Percentiles rank a stretch among this genome's conserved stretches.
Evolutionary conservation across 1,139 yeast genomes (phyloP).

Genomic region (Saccharomyces hybrid): DNA sequence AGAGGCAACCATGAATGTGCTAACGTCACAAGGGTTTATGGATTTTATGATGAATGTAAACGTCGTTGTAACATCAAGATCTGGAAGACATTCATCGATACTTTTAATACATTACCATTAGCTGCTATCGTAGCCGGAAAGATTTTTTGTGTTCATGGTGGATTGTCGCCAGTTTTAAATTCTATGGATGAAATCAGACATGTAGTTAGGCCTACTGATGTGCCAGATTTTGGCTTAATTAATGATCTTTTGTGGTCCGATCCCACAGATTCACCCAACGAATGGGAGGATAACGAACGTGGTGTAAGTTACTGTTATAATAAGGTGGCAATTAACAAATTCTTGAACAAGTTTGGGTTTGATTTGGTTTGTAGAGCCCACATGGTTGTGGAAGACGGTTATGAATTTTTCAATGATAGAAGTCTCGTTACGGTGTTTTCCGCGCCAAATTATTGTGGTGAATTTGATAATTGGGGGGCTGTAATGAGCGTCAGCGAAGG

Average conservation of each 20-base stretch:
- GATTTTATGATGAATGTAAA: conserved; percentile 95
- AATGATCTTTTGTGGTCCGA: conserved; percentile 95
- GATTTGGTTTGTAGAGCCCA: conserved; percentile 96
- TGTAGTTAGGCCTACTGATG: conserved; percentile 93
- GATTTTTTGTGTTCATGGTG: conserved; percentile 97
- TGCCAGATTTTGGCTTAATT: conserved; percentile 89
- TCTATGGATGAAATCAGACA: conserved; percentile 87
- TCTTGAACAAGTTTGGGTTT: conserved; percentile 78
- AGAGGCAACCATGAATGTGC: conserved; percentile 98
- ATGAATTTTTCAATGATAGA: conserved; percentile 91
- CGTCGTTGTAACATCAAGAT: conserved; percentile 86
- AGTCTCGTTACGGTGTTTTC: conserved; percentile 90
- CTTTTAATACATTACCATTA: conserved; percentile 88
- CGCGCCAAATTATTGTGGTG: conserved; percentile 98
- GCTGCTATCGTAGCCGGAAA: conserved; percentile 96
- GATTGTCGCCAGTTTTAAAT: conserved; percentile 83
- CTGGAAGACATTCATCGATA: conserved; percentile 89
- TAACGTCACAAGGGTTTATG: conserved; percentile 89
- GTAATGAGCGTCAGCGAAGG: conserved; percentile 96
- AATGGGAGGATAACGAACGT: conserved; percentile 97
- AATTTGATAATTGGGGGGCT: conserved; percentile 98
- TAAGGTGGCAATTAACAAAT: conserved; percentile 87
- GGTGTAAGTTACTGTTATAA: conserved; percentile 97
- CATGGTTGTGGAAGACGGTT: conserved; percentile 98
- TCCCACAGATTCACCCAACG: conserved; percentile 90